These are phyloP conservation scores for Sphenostylis stenocarpa DNA, from an alignment of 306 rosid genomes.

Conservation along the genomic window DNA sequence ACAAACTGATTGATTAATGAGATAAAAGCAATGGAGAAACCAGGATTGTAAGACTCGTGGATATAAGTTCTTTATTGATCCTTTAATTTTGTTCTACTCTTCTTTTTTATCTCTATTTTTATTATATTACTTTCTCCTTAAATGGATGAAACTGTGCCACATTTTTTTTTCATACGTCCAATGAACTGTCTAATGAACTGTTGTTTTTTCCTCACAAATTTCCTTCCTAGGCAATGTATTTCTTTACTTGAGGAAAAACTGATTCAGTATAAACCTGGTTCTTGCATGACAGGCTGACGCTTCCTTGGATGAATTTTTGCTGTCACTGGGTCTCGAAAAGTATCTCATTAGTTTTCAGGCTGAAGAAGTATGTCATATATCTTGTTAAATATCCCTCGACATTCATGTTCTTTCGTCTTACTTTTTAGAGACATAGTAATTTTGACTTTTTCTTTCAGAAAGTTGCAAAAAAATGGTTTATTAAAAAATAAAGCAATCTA, in stretches of 20 bases:
- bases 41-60: neutral
- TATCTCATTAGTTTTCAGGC: conserved; percentile 75
- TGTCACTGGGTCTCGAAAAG: conserved; percentile 72
- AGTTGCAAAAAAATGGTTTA: neutral
- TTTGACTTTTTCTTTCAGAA: neutral
- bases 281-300: conserved; percentile 53
- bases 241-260: neutral
- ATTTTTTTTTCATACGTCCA: neutral
- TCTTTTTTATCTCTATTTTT: neutral
- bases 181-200: neutral
- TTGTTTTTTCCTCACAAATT: neutral
- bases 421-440: neutral
- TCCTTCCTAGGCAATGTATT: neutral
- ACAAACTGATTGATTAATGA: neutral
- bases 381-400: neutral
- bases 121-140: neutral
- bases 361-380: conserved; percentile 60
- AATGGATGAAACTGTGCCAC: neutral
- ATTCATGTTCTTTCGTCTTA: neutral
- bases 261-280: neutral
- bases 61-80: neutral
- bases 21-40: neutral
- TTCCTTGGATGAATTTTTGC: conserved; percentile 62
- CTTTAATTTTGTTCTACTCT: neutral
- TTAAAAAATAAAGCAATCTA: neutral